Evolutionary conservation across 2,329 filamentous ascomycete genomes (phyloP).

Genomic region (Neurospora crassa): DNA sequence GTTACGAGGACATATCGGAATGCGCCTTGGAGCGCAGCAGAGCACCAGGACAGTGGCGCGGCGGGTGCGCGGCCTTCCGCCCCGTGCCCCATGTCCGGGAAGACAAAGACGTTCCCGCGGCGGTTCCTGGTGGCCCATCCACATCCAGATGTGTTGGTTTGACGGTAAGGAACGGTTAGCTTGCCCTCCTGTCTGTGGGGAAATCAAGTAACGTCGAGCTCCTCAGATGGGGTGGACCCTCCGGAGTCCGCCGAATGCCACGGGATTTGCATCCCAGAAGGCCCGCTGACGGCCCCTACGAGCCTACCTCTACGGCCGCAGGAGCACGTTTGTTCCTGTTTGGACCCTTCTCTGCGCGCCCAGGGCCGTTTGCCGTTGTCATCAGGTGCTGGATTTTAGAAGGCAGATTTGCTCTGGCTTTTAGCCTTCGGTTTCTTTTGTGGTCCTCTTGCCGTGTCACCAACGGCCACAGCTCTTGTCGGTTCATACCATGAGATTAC

Average conservation of each 20-base stretch:
- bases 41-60: neutral
- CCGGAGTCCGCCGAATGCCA: slow-evolving; percentile 25
- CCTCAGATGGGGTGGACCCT: slow-evolving; percentile 13
- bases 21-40: slow-evolving; percentile 8
- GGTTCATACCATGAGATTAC: neutral
- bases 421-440: neutral
- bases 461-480: neutral
- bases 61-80: slow-evolving; percentile 8
- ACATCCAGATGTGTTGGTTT: neutral
- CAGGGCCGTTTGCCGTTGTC: neutral
- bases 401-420: neutral
- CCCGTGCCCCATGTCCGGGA: slow-evolving; percentile 6
- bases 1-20: slow-evolving; percentile 7
- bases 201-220: neutral
- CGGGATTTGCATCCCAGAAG: neutral
- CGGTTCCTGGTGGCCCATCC: neutral
- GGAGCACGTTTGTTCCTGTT: neutral
- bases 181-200: neutral
- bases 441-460: neutral
- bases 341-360: neutral
- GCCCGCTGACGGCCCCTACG: neutral
- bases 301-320: neutral
- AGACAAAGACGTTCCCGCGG: neutral
- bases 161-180: slow-evolving; percentile 1
- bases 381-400: neutral